phyloP scores from a whole-genome alignment of 352 stramenopile species.

The Globisporangium echinulatum region DNA sequence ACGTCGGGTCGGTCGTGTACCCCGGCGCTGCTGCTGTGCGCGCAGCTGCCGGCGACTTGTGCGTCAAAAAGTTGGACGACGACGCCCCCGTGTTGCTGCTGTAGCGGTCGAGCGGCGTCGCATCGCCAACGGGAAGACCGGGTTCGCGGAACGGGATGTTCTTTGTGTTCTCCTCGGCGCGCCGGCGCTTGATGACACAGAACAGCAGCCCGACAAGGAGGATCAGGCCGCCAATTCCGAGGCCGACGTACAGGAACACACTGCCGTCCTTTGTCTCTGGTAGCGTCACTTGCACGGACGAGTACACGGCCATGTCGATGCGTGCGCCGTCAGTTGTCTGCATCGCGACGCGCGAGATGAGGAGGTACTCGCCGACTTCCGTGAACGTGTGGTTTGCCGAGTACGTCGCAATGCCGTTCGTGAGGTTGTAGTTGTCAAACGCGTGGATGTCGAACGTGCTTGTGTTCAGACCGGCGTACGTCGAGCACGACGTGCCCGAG shows the following conservation, averaged over 20 bases:
- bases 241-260: slow-evolving; percentile 64
- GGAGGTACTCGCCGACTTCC: slow-evolving; percentile 49
- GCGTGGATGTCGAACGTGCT: slow-evolving; percentile 47
- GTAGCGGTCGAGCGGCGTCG: slow-evolving; percentile 22
- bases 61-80: slow-evolving; percentile 60
- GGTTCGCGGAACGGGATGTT: slow-evolving; percentile 72
- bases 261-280: slow-evolving; percentile 33
- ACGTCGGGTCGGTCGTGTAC: slow-evolving; percentile 25
- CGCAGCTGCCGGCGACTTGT: slow-evolving; percentile 42
- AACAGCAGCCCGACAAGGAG: slow-evolving; percentile 59
- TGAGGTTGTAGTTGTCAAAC: slow-evolving; percentile 60
- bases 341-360: slow-evolving; percentile 70
- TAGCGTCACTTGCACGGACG: slow-evolving; percentile 53
- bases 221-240: slow-evolving; percentile 59
- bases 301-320: slow-evolving; percentile 82
- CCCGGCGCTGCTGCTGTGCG: slow-evolving; percentile 12
- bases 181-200: slow-evolving; percentile 66
- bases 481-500: slow-evolving; percentile 43
- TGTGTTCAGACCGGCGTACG: slow-evolving; percentile 50
- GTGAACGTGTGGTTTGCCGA: slow-evolving; percentile 48
- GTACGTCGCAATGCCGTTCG: slow-evolving; percentile 43
- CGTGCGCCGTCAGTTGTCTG: slow-evolving; percentile 61
- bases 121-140: slow-evolving; percentile 15
- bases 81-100: slow-evolving; percentile 51
- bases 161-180: slow-evolving; percentile 50